Percentiles rank a stretch among this genome's conserved stretches.
Conservation (phyloP, 345 rosid genomes). For the Eucalyptus urophylla region DNA sequence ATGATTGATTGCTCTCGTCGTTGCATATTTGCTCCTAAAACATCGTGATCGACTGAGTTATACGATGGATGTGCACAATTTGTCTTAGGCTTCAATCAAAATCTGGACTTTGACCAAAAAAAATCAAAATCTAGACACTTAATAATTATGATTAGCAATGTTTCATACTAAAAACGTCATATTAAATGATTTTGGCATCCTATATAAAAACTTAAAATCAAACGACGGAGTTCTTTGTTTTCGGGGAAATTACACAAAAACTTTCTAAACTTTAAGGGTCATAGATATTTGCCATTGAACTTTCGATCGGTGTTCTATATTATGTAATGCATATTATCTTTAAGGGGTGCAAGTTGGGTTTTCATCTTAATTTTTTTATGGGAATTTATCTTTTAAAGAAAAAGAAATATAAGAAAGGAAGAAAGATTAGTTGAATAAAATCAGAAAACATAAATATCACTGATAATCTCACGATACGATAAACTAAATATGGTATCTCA, state of each 20-base stretch:
- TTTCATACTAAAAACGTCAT: background rate
- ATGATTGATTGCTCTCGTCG: background rate
- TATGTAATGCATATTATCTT: background rate
- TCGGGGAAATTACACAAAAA: background rate
- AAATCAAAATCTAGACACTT: background rate
- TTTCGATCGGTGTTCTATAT: background rate
- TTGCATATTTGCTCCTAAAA: background rate
- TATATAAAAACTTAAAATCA: background rate
- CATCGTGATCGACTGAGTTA: rapidly evolving
- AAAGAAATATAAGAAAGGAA: background rate
- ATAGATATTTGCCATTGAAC: background rate
- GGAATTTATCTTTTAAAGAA: background rate
- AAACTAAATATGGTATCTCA: background rate
- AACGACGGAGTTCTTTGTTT: background rate
- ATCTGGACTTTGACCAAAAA: background rate
- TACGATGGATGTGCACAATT: background rate
- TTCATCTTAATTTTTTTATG: background rate
- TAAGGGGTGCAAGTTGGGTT: background rate
- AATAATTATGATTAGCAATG: background rate
- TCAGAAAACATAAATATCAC: background rate
- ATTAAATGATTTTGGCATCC: background rate
- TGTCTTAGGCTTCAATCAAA: background rate
- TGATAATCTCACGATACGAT: background rate
- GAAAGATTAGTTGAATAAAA: background rate
- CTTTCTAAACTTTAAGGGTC: background rate